Evolutionary conservation across 768 basidiomycete species (phyloP).

Genomic region (Boletus reticulatus): DNA sequence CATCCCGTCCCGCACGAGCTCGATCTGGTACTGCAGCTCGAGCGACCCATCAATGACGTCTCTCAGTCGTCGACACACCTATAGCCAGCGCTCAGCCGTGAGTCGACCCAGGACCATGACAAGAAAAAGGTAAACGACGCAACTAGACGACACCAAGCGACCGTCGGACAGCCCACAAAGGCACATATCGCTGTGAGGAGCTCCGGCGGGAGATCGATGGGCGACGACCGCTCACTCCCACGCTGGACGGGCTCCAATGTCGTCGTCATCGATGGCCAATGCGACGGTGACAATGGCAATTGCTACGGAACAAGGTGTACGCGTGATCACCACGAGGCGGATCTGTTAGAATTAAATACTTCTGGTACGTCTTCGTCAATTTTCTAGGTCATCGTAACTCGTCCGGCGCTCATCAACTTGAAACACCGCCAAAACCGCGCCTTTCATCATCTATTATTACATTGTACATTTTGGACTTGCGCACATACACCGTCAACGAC

Average conservation of each 20-base stretch:
- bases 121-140: neutral
- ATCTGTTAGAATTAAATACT: too few species aligned
- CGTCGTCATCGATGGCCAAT: neutral
- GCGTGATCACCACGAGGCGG: neutral
- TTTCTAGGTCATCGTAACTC: too few species aligned
- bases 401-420: too few species aligned
- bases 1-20: slow-evolving; percentile 40
- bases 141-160: slow-evolving; percentile 13
- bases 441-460: too few species aligned
- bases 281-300: neutral
- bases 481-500: too few species aligned
- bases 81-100: neutral
- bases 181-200: slow-evolving; percentile 11
- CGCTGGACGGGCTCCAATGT: neutral
- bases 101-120: neutral
- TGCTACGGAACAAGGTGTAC: neutral
- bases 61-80: slow-evolving; percentile 24
- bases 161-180: slow-evolving; percentile 6
- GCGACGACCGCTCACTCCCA: neutral
- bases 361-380: too few species aligned
- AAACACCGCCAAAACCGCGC: too few species aligned
- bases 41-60: slow-evolving; percentile 24
- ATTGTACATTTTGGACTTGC: too few species aligned
- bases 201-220: slow-evolving; percentile 17
- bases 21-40: slow-evolving; percentile 38